Evolutionary conservation across 441 rosid genomes (phyloP).

Genomic region (Populus hybrid): DNA sequence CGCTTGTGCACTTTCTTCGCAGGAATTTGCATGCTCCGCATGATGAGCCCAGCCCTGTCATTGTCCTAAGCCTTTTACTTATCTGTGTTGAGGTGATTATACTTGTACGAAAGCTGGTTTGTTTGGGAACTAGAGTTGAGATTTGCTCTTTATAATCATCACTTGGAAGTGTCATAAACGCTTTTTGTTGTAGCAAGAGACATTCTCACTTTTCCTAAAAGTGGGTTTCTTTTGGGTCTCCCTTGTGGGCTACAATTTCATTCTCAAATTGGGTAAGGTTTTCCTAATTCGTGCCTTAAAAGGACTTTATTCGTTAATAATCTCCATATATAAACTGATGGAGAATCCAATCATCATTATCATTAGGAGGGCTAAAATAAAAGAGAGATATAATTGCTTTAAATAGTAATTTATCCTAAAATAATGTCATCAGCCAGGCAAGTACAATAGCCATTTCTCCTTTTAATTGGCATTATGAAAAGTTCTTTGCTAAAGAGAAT

Average conservation of each 20-base stretch:
- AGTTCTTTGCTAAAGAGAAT: slow-evolving; percentile 13
- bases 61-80: slow-evolving; percentile 36
- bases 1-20: slow-evolving; percentile 78
- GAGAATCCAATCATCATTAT: slow-evolving; percentile 38
- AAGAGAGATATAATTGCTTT: slow-evolving; percentile 36
- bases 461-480: slow-evolving; percentile 22
- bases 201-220: slow-evolving; percentile 38
- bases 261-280: slow-evolving; percentile 44
- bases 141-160: slow-evolving; percentile 47
- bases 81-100: slow-evolving; percentile 19
- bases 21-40: slow-evolving; percentile 98
- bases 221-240: slow-evolving; percentile 53
- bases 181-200: slow-evolving; percentile 30
- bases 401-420: slow-evolving; percentile 14
- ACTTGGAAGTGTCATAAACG: slow-evolving; percentile 22
- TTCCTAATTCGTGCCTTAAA: slow-evolving; percentile 40
- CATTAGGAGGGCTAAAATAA: slow-evolving; percentile 38
- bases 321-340: slow-evolving; percentile 17
- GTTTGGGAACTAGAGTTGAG: slow-evolving; percentile 27
- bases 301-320: slow-evolving; percentile 27
- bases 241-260: slow-evolving; percentile 66
- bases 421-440: slow-evolving; percentile 21
- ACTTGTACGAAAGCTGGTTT: slow-evolving; percentile 20
- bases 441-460: slow-evolving; percentile 17
- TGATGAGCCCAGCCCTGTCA: slow-evolving; percentile 83